Conservation (phyloP, 129 eudicot species). For the Escallonia rubra region DNA sequence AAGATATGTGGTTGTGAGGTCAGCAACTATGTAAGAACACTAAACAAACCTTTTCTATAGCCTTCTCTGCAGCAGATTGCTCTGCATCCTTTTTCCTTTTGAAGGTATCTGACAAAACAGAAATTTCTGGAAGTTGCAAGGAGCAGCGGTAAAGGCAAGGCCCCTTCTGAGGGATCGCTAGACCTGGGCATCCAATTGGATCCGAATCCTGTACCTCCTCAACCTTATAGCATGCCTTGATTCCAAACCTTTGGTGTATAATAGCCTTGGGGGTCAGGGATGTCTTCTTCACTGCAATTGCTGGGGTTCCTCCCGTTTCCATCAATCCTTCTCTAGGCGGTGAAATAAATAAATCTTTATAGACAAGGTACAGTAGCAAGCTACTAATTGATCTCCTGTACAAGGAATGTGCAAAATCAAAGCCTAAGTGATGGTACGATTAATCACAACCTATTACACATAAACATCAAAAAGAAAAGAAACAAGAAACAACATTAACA, state of each 20-base stretch:
- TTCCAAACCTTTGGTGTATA: conserved; percentile 66
- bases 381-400: background rate
- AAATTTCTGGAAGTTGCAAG: conserved; percentile 77
- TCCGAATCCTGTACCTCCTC: conserved; percentile 58
- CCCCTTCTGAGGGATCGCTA: conserved; percentile 59
- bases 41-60: conserved; percentile 63
- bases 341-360: background rate
- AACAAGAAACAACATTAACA: background rate
- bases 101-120: conserved; percentile 52
- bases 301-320: conserved; percentile 31
- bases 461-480: background rate
- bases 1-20: no score
- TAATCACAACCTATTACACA: background rate
- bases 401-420: background rate
- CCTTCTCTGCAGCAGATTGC: conserved; percentile 87
- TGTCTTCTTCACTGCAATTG: conserved; percentile 43
- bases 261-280: conserved; percentile 67
- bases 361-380: conserved; percentile 4
- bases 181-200: conserved; percentile 71
- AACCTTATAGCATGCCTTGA: conserved; percentile 52
- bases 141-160: conserved; percentile 68
- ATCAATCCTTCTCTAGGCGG: conserved; percentile 19
- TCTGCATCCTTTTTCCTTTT: conserved; percentile 83
- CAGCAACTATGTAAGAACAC: background rate
- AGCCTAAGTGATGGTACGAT: background rate